Evolutionary conservation across 257 asterid genomes (phyloP).

Genomic region (Solanum appendiculatum): DNA sequence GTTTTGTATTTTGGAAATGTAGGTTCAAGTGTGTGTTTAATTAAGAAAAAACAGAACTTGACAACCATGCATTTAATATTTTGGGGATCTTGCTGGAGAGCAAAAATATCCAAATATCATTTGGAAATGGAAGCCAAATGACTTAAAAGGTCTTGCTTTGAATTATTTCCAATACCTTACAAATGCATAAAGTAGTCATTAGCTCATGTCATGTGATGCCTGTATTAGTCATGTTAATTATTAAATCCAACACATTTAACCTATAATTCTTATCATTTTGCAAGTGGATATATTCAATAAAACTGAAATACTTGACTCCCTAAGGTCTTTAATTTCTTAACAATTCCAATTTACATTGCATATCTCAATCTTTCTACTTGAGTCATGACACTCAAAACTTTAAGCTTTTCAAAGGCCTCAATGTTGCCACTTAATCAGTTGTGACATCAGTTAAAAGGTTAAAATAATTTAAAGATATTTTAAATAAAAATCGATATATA

Average conservation of each 20-base stretch:
- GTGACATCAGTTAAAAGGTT: too few species aligned
- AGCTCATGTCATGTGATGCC: neutral
- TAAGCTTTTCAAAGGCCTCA: neutral
- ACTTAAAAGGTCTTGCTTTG: neutral
- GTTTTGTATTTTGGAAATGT: neutral
- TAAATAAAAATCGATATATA: too few species aligned
- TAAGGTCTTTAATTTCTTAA: neutral
- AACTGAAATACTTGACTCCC: neutral
- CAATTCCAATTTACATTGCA: neutral
- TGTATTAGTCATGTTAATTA: neutral
- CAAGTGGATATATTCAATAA: neutral
- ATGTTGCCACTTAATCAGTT: neutral
- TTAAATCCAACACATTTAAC: neutral
- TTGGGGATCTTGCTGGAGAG: neutral
- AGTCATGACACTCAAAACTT: neutral
- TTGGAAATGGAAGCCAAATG: neutral
- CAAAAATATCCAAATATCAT: neutral
- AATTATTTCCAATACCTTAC: neutral
- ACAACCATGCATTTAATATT: neutral
- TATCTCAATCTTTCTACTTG: neutral
- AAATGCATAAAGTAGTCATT: neutral
- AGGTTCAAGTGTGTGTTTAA: neutral
- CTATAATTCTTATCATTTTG: neutral
- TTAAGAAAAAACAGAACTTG: neutral
- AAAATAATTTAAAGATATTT: too few species aligned